A percentile compares a stretch with the other conserved stretches of the same genome.
Conservation (phyloP, 192 early-diverging fungal species). For the Ambispora gerdemannii region DNA sequence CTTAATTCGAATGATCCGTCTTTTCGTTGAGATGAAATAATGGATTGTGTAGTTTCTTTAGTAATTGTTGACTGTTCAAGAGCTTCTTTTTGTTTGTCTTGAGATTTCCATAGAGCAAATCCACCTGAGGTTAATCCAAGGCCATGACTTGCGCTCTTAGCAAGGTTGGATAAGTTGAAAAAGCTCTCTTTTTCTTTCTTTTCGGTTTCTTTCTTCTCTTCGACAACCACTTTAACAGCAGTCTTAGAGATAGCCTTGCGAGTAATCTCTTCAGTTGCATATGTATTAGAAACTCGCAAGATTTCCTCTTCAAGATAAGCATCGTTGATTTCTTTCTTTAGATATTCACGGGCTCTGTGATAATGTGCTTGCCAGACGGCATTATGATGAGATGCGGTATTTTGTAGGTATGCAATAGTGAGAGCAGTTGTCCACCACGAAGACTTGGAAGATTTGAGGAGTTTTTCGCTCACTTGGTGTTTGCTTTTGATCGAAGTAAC, state of each 20-base stretch:
- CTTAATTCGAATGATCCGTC: background rate
- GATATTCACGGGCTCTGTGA: background rate
- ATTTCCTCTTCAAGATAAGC: background rate
- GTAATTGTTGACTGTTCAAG: background rate
- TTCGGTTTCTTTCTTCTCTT: no score
- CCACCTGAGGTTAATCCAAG: constrained; percentile 19
- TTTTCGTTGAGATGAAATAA: background rate
- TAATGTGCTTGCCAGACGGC: background rate
- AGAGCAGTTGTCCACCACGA: background rate
- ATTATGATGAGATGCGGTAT: background rate
- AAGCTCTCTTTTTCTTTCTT: no score
- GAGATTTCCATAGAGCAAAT: no score
- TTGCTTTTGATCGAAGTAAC: no score
- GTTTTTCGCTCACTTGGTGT: no score
- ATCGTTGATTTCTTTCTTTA: background rate
- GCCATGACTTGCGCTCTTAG: background rate
- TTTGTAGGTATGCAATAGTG: background rate
- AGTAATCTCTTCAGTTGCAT: background rate
- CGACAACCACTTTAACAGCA: background rate
- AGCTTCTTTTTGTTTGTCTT: background rate
- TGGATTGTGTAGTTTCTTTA: no score
- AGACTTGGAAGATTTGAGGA: no score
- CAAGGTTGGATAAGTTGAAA: no score
- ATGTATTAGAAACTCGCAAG: constrained; percentile 6
- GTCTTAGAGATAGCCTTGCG: background rate